A percentile compares a stretch with the other conserved stretches of the same genome.
These are phyloP conservation scores for Schoenoplectus tabernaemontani DNA, from an alignment of 202 grass and related monocot species.

Conservation along the genomic window DNA sequence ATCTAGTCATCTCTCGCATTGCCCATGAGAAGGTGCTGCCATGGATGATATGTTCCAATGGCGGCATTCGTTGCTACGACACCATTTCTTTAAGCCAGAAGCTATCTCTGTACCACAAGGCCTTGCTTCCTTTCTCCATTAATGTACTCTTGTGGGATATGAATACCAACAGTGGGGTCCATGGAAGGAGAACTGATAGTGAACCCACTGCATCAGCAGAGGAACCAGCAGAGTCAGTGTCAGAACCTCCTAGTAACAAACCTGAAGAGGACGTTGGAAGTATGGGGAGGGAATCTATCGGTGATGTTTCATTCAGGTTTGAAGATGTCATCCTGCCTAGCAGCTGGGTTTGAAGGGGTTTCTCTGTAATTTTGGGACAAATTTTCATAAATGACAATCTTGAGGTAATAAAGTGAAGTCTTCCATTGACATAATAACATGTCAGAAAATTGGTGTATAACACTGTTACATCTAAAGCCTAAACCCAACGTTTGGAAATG, in stretches of 20 bases:
- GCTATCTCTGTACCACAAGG: slow-evolving; percentile 57
- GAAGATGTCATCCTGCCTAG: slow-evolving; percentile 45
- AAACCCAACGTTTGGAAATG: too few species aligned
- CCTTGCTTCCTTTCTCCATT: slow-evolving; percentile 52
- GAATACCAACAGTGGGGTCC: background rate
- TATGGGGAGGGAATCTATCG: slow-evolving; percentile 34
- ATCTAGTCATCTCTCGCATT: slow-evolving; percentile 74
- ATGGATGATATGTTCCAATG: slow-evolving; percentile 62
- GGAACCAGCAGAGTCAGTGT: slow-evolving; percentile 3
- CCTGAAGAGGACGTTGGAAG: background rate
- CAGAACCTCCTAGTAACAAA: slow-evolving; percentile 15
- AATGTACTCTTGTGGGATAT: slow-evolving; percentile 67
- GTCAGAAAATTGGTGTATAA: background rate
- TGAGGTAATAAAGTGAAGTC: background rate
- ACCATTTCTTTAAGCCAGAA: slow-evolving; percentile 94
- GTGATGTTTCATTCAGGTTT: slow-evolving; percentile 52
- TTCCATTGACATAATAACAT: background rate
- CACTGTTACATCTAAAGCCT: background rate
- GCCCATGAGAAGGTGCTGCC: slow-evolving; percentile 76
- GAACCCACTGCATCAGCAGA: slow-evolving; percentile 15
- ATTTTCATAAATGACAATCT: background rate
- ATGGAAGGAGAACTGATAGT: background rate
- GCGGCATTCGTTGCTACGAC: slow-evolving; percentile 71
- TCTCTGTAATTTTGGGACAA: slow-evolving; percentile 1
- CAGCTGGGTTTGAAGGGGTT: slow-evolving; percentile 65